Conservation (phyloP, 2,329 filamentous ascomycete genomes). For the Phoma herbarum region DNA sequence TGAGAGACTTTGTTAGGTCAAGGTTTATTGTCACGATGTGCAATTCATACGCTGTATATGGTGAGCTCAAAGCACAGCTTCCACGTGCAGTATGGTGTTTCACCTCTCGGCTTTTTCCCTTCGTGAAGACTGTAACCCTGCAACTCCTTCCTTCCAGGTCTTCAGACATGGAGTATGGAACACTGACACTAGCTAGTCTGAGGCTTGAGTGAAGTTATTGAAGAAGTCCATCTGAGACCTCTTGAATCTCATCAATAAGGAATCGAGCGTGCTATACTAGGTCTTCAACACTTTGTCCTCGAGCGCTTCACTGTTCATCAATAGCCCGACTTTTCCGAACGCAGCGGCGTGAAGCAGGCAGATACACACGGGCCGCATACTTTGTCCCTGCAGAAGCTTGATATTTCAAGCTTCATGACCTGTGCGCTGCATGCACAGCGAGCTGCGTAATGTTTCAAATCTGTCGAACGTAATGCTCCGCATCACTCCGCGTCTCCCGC, state of each 20-base stretch:
- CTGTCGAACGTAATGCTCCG: neutral
- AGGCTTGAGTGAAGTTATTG: neutral
- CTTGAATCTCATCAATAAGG: too few relatives aligned
- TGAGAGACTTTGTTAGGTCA: neutral
- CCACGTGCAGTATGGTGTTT: neutral
- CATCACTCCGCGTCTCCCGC: neutral
- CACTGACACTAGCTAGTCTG: neutral
- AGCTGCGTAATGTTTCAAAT: neutral
- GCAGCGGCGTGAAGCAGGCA: neutral
- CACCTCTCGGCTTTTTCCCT: neutral
- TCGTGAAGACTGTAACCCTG: neutral
- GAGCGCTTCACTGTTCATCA: neutral
- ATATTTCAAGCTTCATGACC: slow-evolving; percentile 1
- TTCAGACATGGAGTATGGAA: neutral
- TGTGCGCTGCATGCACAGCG: neutral
- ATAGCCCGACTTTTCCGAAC: neutral
- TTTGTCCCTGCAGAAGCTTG: slow-evolving; percentile 11
- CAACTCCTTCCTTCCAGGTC: neutral
- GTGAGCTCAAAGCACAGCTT: neutral
- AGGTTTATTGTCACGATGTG: neutral
- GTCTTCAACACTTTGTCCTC: too few relatives aligned
- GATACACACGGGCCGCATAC: neutral
- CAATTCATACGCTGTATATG: neutral
- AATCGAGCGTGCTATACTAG: too few relatives aligned
- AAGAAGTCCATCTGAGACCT: too few relatives aligned